Conservation (phyloP, 305 asterid genomes). For the Fraxinus baroniana region DNA sequence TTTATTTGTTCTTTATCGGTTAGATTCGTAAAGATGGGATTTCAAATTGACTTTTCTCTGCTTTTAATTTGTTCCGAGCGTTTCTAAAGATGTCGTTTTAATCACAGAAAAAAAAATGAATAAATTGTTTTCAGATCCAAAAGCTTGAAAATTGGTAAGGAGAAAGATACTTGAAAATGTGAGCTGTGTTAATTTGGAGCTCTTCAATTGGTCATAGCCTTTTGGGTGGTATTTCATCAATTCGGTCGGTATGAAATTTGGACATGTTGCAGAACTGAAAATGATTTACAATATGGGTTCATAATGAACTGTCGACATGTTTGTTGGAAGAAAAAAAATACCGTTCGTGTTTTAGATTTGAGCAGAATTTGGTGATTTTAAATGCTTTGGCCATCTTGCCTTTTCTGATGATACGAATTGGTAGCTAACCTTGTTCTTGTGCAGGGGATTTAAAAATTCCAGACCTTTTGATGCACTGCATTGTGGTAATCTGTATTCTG, state of each 20-base stretch:
- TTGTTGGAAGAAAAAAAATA: neutral
- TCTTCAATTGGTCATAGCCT: neutral
- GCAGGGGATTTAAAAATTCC: slow-evolving; percentile 37
- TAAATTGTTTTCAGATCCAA: slow-evolving; percentile 13
- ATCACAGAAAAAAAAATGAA: neutral
- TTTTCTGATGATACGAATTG: neutral
- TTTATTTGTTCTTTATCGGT: neutral
- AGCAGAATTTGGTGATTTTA: neutral
- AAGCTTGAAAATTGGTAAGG: slow-evolving; percentile 2
- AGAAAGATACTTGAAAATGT: neutral
- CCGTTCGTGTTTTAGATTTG: slow-evolving; percentile 5
- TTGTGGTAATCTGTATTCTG: slow-evolving; percentile 32
- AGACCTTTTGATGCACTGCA: slow-evolving; percentile 53
- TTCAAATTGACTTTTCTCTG: neutral
- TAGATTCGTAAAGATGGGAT: slow-evolving; percentile 1
- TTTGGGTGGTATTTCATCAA: neutral
- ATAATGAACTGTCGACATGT: neutral
- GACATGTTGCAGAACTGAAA: neutral
- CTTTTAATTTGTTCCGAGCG: neutral
- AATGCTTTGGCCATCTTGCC: neutral
- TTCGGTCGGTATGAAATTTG: neutral
- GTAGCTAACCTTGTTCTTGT: slow-evolving; percentile 24
- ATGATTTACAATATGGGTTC: neutral
- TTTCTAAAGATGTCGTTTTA: neutral
- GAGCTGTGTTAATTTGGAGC: neutral